Evolutionary conservation across 306 rosid species (phyloP), one percentile per base, ranked within the genome.

Genomic region (Inga leiocalycina): DNA sequence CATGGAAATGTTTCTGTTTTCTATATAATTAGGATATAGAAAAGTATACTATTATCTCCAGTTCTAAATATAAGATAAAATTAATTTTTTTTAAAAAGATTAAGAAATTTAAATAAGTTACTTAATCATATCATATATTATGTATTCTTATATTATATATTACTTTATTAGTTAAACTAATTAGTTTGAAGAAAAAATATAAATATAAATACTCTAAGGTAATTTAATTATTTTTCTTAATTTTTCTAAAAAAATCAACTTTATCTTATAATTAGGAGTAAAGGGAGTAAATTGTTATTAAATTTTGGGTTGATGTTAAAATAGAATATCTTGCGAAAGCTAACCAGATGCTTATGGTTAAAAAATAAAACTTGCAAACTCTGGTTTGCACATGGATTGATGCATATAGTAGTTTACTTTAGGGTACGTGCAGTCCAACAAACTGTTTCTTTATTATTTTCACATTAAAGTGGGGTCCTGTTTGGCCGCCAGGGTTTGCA

Each of bases 381-480:
- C 81, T 62, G 70, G 39, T 70, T 81, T 80, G 64, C 80, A 59
- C 77, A 80, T 81, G 71, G 77, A 79, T 82, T 80, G 80, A 76
- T 67, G 64, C 51, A 69, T 57, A 69, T 76, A 20, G 70, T 49
- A 67, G 54, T 79, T 71, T 73, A 84, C 76, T 56, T 88, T 80
- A 76, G 27, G 77, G 46, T 54, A 46, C 57, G 61, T 64, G 85
- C 80, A 12, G 4, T 71, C 77, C 66, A 52, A 78, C 68, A 39
- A 74, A 74, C 75, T 22, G 34, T 27, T 77, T 56, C 61, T 81
- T 85, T 64, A 85, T 92, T 68, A 62, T 76, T 52, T 48, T 48
- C 81, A 52, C 96, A 72, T 75, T 70, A 73, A 81, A 76, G 34
- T 82, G 85, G 89, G 93, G 85, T 88, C 86, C 87, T 87, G 91